Percentiles rank a stretch among this genome's conserved stretches.
These are phyloP conservation scores for Spencermartinsiella europaea DNA, from an alignment of 805 yeast species.

Conservation along the genomic window DNA sequence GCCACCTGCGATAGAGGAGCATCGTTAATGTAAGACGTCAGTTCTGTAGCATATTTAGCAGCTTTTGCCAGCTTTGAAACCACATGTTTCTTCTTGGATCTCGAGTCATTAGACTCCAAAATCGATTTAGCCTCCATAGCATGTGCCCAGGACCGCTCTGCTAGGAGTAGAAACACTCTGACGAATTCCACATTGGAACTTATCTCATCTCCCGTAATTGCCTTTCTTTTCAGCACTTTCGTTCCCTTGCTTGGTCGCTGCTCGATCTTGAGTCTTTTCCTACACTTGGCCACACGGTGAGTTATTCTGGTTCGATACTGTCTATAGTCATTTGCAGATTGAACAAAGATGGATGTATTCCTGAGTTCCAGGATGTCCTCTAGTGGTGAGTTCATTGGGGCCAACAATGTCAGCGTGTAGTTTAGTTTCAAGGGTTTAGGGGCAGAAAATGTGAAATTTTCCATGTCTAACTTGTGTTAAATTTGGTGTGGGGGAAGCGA, in stretches of 20 bases:
- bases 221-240: slow-evolving; percentile 35
- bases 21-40: slow-evolving; percentile 26
- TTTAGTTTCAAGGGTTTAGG: no score
- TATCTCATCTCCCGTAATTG: slow-evolving; percentile 47
- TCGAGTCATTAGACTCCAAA: slow-evolving; percentile 49
- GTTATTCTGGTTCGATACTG: slow-evolving; percentile 62
- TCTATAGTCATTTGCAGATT: slow-evolving; percentile 61
- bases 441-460: no score
- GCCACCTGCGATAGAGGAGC: slow-evolving; percentile 18
- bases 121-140: slow-evolving; percentile 58
- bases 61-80: slow-evolving; percentile 67
- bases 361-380: slow-evolving; percentile 43
- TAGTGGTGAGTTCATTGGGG: slow-evolving; percentile 43
- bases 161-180: slow-evolving; percentile 53
- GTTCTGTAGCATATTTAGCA: slow-evolving; percentile 37
- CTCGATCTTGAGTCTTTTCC: slow-evolving; percentile 58
- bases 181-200: slow-evolving; percentile 49
- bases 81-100: slow-evolving; percentile 46
- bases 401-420: no score
- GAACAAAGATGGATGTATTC: slow-evolving; percentile 50
- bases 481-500: no score
- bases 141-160: slow-evolving; percentile 71
- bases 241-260: slow-evolving; percentile 65
- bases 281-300: slow-evolving; percentile 55
- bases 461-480: no score